Evolutionary conservation across 345 rosid species (phyloP).

Genomic region (Linum trigynum): DNA sequence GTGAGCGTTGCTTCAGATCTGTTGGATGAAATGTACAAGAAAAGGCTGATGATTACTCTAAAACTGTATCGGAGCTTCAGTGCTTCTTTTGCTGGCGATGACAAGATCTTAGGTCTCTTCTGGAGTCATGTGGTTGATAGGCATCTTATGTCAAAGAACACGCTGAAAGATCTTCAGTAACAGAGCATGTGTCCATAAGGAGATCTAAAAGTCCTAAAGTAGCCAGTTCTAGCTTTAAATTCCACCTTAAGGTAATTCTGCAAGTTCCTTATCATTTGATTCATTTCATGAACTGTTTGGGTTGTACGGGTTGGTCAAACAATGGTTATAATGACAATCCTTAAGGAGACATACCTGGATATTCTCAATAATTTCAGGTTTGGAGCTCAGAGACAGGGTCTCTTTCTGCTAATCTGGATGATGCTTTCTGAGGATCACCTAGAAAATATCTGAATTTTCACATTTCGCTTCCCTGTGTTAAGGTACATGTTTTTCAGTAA

Average conservation of each 20-base stretch:
- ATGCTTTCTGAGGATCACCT: too few relatives aligned
- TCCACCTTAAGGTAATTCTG: not conserved
- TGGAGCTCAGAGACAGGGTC: too few relatives aligned
- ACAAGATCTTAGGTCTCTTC: constrained; percentile 41
- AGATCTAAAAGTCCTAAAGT: not conserved
- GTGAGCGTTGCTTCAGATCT: constrained; percentile 38
- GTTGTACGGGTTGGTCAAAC: too few relatives aligned
- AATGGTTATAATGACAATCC: not conserved
- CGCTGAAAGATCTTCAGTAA: constrained; percentile 40
- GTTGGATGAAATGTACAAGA: constrained; percentile 64
- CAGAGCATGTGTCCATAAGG: not conserved
- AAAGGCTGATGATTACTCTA: constrained; percentile 60
- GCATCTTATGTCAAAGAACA: constrained; percentile 54
- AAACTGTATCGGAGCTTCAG: constrained; percentile 49
- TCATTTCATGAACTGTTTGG: not conserved
- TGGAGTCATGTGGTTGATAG: constrained; percentile 65
- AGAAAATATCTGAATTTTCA: too few relatives aligned
- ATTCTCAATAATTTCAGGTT: too few relatives aligned
- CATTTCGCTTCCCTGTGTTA: too few relatives aligned
- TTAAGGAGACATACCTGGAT: too few relatives aligned
- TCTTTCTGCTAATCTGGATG: too few relatives aligned
- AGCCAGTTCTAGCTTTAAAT: not conserved
- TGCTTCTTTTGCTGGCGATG: constrained; percentile 56
- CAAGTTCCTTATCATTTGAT: not conserved
- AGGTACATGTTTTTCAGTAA: too few relatives aligned